Base-by-base conservation (phyloP, 2,329 filamentous ascomycete genomes). In the Diaporthe australafricana region DNA sequence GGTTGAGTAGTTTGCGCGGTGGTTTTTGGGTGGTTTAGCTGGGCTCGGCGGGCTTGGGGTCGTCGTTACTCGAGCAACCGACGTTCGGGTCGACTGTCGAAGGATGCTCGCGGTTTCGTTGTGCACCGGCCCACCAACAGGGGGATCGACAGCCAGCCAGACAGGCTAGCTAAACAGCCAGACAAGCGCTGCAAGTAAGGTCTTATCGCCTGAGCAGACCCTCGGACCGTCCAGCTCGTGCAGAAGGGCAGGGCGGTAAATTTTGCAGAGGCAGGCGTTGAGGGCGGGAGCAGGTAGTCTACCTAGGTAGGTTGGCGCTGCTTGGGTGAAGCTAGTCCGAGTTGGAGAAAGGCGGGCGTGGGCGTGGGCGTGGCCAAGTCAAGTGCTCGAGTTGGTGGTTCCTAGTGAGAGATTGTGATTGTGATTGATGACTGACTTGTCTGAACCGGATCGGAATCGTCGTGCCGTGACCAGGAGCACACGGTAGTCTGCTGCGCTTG, bases 41-140 rank as follows among this genome's bases (percentile, higher is more conserved):
- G 14, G 60, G 42, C 60, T 48, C 27, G 30, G 60, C 60, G 45
- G 30, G 17, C 27, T 11, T 48, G 30, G 16, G 56, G 56, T 14
- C 11, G 42, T 47, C 20, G 60, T 63, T 63, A 63, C 60, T 63
- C 60, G 60, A 63, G 60, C 60, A 63, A 63, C 60, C 38, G 42
- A 45, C 35, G 16, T 20, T 63, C 42, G 60, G 60, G 60, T 63
- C 42, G 60, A 48, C 30, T 22, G 42, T 63, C 42, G 30, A 35
- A 63, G 30, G 60, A 63, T 48, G 60, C 1, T 48, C 27, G 42
- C 35, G 20, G 60, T 22, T 63, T 63, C 47, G 60, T 63, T 48
- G 42, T 63, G 57, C 42, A 48, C 42, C 57, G 57, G 57, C 57
- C 57, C 57, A 63, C 57, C 57, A 48, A 32, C 42, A 60, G 55